Evolutionary conservation across 306 rosid genomes (phyloP).

Genomic region (Ammopiptanthus mongolicus): DNA sequence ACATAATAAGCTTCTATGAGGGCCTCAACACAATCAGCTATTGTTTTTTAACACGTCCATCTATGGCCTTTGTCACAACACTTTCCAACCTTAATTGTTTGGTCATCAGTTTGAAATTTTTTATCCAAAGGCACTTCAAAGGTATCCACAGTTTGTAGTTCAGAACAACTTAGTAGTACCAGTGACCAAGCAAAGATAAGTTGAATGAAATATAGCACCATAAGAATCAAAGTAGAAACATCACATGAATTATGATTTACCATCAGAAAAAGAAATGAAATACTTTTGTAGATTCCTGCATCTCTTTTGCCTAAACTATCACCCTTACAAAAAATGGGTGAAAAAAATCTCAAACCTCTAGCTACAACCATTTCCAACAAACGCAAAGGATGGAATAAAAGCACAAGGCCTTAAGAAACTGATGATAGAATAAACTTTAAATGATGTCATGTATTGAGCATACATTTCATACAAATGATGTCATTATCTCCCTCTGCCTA

Average conservation of each 20-base stretch:
- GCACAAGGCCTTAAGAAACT: neutral
- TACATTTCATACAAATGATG: constrained; percentile 59
- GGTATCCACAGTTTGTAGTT: constrained; percentile 48
- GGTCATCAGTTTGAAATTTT: constrained; percentile 45
- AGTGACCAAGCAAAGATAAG: constrained; percentile 28
- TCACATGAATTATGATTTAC: constrained; percentile 11
- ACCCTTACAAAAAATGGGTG: constrained; percentile 39
- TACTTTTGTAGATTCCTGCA: constrained; percentile 54
- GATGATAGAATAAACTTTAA: constrained; percentile 42
- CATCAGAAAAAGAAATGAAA: constrained; percentile 70
- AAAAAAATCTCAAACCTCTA: constrained; percentile 9
- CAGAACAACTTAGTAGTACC: constrained; percentile 39
- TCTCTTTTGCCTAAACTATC: constrained; percentile 35
- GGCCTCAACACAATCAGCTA: constrained; percentile 77
- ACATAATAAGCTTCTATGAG: constrained; percentile 67
- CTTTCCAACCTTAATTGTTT: constrained; percentile 48
- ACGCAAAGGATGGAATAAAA: neutral
- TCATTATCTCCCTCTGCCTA: too few relatives aligned
- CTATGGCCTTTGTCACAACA: constrained; percentile 66
- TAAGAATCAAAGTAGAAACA: neutral
- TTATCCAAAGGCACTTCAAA: constrained; percentile 52
- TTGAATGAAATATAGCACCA: constrained; percentile 25
- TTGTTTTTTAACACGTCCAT: constrained; percentile 71
- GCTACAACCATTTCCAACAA: neutral
- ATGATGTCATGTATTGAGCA: constrained; percentile 63